phyloP scores from a whole-genome alignment of 2,329 filamentous ascomycete species.

The Sordariomycetes sp. region DNA sequence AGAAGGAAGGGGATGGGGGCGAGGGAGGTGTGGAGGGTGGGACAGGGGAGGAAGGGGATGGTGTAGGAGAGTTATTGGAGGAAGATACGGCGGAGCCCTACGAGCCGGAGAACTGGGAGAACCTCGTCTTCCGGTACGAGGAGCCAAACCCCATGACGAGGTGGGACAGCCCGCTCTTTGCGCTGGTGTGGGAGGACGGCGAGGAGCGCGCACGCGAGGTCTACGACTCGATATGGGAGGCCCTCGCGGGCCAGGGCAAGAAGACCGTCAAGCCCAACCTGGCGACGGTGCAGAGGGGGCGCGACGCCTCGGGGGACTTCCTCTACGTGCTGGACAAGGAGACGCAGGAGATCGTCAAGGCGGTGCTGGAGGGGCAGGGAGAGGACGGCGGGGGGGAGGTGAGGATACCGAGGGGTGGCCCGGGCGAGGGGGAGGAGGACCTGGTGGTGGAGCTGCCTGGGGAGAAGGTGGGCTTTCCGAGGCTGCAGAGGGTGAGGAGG shows the following conservation, averaged over 20 bases:
- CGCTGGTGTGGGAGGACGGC: constrained; percentile 65
- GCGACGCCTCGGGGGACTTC: constrained; percentile 60
- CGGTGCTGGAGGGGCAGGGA: constrained; percentile 57
- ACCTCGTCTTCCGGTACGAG: constrained; percentile 72
- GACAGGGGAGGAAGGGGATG: constrained; percentile 12
- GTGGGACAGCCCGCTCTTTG: constrained; percentile 79
- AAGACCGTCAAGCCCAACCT: constrained; percentile 64
- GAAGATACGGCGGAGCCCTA: constrained; percentile 31
- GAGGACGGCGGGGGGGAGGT: constrained; percentile 58
- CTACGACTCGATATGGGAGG: constrained; percentile 65
- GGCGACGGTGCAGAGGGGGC: constrained; percentile 55
- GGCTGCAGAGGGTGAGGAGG: constrained; percentile 65
- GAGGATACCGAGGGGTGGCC: constrained; percentile 20
- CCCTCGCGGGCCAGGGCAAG: constrained; percentile 50
- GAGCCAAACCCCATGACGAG: constrained; percentile 77
- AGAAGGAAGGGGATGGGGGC: constrained; percentile 20
- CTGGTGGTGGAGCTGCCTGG: constrained; percentile 55
- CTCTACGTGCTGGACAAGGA: constrained; percentile 70
- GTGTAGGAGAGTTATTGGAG: constrained; percentile 11
- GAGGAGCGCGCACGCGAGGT: constrained; percentile 42
- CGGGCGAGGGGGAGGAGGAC: constrained; percentile 13
- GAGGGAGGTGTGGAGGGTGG: constrained; percentile 33
- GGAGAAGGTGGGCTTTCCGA: constrained; percentile 57
- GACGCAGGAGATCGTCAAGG: constrained; percentile 65
- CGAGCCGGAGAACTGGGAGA: constrained; percentile 56